phyloP scores from a whole-genome alignment of 2,329 filamentous ascomycete genomes.

The Epichloe glyceriae region DNA sequence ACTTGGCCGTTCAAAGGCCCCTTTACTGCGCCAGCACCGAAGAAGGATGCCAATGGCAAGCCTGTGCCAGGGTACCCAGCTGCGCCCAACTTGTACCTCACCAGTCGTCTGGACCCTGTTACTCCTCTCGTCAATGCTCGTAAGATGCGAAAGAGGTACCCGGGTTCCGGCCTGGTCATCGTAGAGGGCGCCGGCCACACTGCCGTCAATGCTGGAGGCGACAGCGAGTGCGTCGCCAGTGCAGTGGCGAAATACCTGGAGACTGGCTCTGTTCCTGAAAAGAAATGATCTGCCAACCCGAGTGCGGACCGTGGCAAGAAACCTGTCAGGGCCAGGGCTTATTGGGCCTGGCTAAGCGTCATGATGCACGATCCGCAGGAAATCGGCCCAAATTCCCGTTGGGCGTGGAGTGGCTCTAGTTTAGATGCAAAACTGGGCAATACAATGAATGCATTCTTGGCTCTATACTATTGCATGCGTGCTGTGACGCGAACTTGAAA shows the following conservation, averaged over 20 bases:
- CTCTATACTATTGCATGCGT: neutral
- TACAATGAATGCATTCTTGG: neutral
- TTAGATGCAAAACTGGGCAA: neutral
- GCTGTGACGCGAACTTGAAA: neutral
- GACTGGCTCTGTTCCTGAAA: conserved; percentile 15
- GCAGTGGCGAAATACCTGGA: conserved; percentile 17
- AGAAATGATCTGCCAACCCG: conserved; percentile 4
- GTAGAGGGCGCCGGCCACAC: conserved; percentile 18
- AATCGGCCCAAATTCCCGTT: neutral
- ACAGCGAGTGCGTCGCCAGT: conserved; percentile 11
- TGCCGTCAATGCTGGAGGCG: conserved; percentile 6
- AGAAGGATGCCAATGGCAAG: conserved; percentile 3
- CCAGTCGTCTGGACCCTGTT: conserved; percentile 29
- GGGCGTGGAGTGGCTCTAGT: neutral
- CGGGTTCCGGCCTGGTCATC: conserved; percentile 17
- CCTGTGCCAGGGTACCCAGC: conserved; percentile 6
- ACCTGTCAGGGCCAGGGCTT: neutral
- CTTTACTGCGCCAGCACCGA: conserved; percentile 8
- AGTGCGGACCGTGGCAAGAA: conserved; percentile 11
- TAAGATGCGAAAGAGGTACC: conserved; percentile 14
- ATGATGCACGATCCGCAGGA: neutral
- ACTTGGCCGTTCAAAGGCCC: conserved; percentile 20
- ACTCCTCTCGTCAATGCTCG: conserved; percentile 25
- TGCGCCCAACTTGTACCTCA: conserved; percentile 21
- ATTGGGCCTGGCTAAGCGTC: neutral